phyloP scores from a whole-genome alignment of 2,329 filamentous ascomycete genomes.

The Cordyceps cicadae region DNA sequence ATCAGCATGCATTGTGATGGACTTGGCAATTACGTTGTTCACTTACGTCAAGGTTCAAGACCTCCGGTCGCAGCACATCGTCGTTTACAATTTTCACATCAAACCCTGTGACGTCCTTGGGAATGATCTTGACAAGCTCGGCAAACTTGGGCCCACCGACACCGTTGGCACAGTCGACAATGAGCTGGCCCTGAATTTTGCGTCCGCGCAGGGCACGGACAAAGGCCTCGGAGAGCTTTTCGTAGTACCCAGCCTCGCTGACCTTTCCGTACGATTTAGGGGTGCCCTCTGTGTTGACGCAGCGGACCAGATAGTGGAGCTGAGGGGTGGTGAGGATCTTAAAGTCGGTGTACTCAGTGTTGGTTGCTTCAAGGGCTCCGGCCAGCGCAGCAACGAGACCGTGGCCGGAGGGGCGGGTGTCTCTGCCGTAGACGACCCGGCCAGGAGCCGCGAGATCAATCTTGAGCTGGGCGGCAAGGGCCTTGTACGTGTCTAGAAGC shows the following conservation, averaged over 20 bases:
- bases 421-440: slow-evolving; percentile 80
- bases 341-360: slow-evolving; percentile 70
- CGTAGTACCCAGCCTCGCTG: slow-evolving; percentile 88
- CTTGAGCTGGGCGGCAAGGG: slow-evolving; percentile 66
- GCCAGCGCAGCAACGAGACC: slow-evolving; percentile 71
- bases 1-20: not conserved
- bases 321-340: slow-evolving; percentile 95
- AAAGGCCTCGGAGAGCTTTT: slow-evolving; percentile 82
- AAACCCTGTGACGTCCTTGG: slow-evolving; percentile 59
- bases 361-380: slow-evolving; percentile 69
- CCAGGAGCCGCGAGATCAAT: slow-evolving; percentile 63
- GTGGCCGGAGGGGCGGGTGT: slow-evolving; percentile 87
- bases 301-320: slow-evolving; percentile 91
- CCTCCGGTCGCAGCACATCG: slow-evolving; percentile 81
- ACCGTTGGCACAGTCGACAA: slow-evolving; percentile 93
- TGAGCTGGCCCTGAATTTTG: slow-evolving; percentile 65
- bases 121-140: slow-evolving; percentile 78
- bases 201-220: slow-evolving; percentile 70
- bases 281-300: slow-evolving; percentile 85
- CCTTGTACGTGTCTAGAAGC: slow-evolving; percentile 67
- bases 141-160: slow-evolving; percentile 86
- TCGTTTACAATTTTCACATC: slow-evolving; percentile 88
- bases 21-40: slow-evolving; percentile 5
- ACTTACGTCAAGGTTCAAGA: slow-evolving; percentile 77
- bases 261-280: slow-evolving; percentile 80